Evolutionary conservation across 257 asterid genomes (phyloP), one percentile per base, ranked within the genome.

Genomic region (Nicotiana noctiflora): DNA sequence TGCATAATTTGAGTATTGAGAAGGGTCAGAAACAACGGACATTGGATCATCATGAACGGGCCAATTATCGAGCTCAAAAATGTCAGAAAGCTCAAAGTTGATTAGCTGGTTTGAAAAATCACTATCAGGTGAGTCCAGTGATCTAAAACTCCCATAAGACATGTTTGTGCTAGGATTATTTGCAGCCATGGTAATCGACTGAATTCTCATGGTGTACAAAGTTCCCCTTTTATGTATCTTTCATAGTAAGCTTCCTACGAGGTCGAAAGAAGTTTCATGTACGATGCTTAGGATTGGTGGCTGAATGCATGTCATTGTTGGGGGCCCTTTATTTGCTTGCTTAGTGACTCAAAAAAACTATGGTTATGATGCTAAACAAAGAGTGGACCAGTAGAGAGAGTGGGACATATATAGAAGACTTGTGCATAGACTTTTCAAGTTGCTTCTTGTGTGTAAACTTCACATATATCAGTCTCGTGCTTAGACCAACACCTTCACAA

Each of bases 231-330:
- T 5, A 13, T 37, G 62, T 79, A 49, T 34, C 25, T 56, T 89
- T 85, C 93, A 61, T 85, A 70, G 95, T 83, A 79, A 83, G 86
- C 81, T 92, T 92, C 98, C 81, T 88, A 29, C 64, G 17, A 83
- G 72, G 86, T 77, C 49, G 85, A 80, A 75, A 83, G 98, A 94
- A 94, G 91, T 87, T 94, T 94, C 98, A 79, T 52, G 57, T 61
- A 74, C 32, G 8, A 40, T 21, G 57, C 56, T 68, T 68, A 68
- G 19, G 40, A 72, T 49, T 72, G 78, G 23, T 72, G 67, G 67
- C 64, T 32, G 21, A 37, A 18, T 79, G 62, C 25, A 52, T 64
- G 67, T 40, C 74, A 56, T 79, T 57, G 40, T 40, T 13, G 34
- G 53, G 78, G 60, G 60, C 60, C 78, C 78, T 46, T 37, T 70